These are phyloP conservation scores for Cenchrus purpureus DNA, from an alignment of 176 grass and related monocot genomes.

Conservation along the genomic window DNA sequence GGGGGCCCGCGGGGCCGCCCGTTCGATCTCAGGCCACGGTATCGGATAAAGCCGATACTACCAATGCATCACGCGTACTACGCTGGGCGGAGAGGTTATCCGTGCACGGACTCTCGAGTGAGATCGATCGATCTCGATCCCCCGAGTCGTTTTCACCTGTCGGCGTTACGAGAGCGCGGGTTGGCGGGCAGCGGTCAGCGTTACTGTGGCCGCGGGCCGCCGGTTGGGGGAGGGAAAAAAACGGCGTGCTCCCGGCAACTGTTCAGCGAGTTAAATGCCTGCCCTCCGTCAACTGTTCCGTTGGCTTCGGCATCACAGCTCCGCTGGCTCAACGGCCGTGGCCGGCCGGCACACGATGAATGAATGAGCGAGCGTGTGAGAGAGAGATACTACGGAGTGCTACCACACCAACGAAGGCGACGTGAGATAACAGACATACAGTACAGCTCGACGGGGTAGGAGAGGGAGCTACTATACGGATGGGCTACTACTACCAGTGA, in stretches of 20 bases:
- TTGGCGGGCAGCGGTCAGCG: neutral
- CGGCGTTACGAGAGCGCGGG: neutral
- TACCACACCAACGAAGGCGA: conserved; percentile 20
- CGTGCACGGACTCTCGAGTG: neutral
- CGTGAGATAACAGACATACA: neutral
- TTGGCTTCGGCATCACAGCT: conserved; percentile 17
- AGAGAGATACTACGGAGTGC: too few species aligned
- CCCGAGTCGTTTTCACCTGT: neutral
- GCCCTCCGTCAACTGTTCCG: neutral
- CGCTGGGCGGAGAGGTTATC: conserved; percentile 1
- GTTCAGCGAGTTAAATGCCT: neutral
- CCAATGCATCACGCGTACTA: neutral
- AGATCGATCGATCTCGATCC: too few species aligned
- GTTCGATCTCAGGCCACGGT: neutral
- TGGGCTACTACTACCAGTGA: neutral
- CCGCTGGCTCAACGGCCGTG: conserved; percentile 13
- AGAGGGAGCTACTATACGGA: neutral
- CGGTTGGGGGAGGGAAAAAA: neutral
- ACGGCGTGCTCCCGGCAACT: neutral
- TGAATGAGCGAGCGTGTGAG: too few species aligned
- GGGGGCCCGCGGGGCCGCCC: neutral
- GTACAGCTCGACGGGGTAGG: neutral
- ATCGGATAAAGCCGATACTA: neutral
- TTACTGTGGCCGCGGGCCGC: neutral
- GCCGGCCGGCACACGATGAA: neutral